A percentile compares a stretch with the other conserved stretches of the same genome.
Evolutionary conservation across 345 rosid species (phyloP).

Genomic region (Lepidium africanum): DNA sequence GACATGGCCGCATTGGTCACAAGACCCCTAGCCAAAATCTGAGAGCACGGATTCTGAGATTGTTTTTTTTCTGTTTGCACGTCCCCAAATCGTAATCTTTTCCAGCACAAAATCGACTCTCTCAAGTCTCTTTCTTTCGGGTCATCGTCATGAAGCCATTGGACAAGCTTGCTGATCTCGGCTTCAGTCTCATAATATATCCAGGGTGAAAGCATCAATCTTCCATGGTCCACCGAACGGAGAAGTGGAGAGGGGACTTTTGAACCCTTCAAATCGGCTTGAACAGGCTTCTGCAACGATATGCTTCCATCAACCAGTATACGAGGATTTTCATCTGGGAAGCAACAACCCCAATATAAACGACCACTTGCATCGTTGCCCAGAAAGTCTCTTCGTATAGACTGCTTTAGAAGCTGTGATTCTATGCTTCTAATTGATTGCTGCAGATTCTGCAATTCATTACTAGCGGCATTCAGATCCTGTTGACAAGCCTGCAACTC

Average conservation of each 20-base stretch:
- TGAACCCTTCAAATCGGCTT: constrained; percentile 37
- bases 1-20: constrained; percentile 60
- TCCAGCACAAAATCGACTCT: constrained; percentile 59
- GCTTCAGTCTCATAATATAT: constrained; percentile 58
- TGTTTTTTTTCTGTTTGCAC: constrained; percentile 27
- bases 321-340: constrained; percentile 40
- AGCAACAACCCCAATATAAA: constrained; percentile 72
- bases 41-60: constrained; percentile 24
- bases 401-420: constrained; percentile 51
- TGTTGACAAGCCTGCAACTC: constrained; percentile 47
- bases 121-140: constrained; percentile 67
- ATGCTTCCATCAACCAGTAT: constrained; percentile 75
- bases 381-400: constrained; percentile 71
- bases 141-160: constrained; percentile 62
- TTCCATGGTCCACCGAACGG: constrained; percentile 30
- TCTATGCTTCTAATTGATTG: constrained; percentile 50
- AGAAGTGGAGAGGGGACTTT: constrained; percentile 50
- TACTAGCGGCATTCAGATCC: constrained; percentile 50
- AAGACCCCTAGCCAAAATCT: constrained; percentile 28
- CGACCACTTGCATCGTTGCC: constrained; percentile 82
- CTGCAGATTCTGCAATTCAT: constrained; percentile 50
- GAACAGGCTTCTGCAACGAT: constrained; percentile 33
- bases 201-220: constrained; percentile 43
- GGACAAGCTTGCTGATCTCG: constrained; percentile 60
- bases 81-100: constrained; percentile 49